These are phyloP conservation scores for Fusarium devonianum DNA, from an alignment of 2,329 filamentous ascomycete genomes.

Conservation along the genomic window DNA sequence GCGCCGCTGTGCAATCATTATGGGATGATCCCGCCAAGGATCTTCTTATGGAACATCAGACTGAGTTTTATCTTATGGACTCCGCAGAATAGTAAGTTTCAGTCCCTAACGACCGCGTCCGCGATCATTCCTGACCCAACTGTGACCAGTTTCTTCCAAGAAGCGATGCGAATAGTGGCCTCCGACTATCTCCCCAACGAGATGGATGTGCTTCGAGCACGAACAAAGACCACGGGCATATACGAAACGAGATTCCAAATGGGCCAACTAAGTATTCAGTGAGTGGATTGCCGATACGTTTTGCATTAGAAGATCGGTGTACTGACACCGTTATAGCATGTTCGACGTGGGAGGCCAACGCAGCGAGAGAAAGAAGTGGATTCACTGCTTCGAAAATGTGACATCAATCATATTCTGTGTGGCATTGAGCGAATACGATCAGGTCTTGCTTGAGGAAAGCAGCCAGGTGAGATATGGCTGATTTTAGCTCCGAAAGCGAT, in stretches of 20 bases:
- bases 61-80: conserved; percentile 99
- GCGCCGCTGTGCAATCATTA: conserved; percentile 81
- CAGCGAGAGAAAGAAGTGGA: conserved; percentile 99
- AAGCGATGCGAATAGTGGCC: conserved; percentile 83
- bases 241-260: conserved; percentile 99
- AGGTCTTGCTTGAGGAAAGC: conserved; percentile 94
- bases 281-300: conserved; percentile 50
- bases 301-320: not conserved
- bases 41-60: conserved; percentile 88
- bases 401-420: conserved; percentile 99
- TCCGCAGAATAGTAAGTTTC: conserved; percentile 90
- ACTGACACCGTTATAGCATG: conserved; percentile 71
- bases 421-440: conserved; percentile 96
- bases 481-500: not conserved
- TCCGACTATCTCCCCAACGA: conserved; percentile 91
- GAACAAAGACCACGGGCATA: conserved; percentile 98
- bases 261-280: conserved; percentile 99
- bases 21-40: conserved; percentile 90
- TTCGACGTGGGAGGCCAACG: conserved; percentile 98
- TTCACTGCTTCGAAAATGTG: conserved; percentile 99
- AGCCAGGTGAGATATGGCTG: conserved; percentile 70
- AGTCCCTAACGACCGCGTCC: conserved; percentile 1
- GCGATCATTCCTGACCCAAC: conserved; percentile 13
- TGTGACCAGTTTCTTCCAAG: conserved; percentile 84
- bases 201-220: conserved; percentile 90